phyloP scores from a whole-genome alignment of 305 asterid species.

The Salvia sclarea region DNA sequence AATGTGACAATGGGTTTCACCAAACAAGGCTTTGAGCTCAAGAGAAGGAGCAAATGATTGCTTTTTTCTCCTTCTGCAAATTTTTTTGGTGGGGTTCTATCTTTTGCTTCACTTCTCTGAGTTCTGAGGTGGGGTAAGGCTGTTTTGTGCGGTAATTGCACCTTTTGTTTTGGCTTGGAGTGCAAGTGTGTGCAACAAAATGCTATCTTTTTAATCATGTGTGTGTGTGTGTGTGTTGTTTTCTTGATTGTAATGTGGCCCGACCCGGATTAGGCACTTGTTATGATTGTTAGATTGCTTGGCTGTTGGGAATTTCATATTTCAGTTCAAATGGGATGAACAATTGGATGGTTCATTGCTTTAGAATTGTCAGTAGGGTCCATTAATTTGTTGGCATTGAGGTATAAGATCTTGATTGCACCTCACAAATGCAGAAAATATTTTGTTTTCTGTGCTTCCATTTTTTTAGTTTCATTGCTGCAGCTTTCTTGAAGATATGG shows the following conservation, averaged over 20 bases:
- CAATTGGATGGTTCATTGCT: conserved; percentile 25
- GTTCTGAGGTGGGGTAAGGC: conserved; percentile 67
- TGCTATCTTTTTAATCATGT: conserved; percentile 35
- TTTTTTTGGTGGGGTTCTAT: conserved; percentile 48
- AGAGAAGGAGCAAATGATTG: conserved; percentile 62
- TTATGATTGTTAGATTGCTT: conserved; percentile 34
- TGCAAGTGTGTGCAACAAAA: conserved; percentile 48
- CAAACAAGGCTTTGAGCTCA: conserved; percentile 52
- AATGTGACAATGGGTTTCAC: conserved; percentile 42
- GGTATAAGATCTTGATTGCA: conserved; percentile 44
- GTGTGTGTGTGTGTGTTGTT: conserved; percentile 10
- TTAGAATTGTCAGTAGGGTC: conserved; percentile 39
- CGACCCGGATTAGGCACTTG: conserved; percentile 22
- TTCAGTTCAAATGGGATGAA: conserved; percentile 29
- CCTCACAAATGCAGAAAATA: conserved; percentile 25
- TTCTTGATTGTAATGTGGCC: conserved; percentile 27
- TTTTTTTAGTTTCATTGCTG: conserved; percentile 19
- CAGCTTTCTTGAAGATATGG: conserved; percentile 45
- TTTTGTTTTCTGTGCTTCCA: conserved; percentile 29
- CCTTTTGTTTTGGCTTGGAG: conserved; percentile 44
- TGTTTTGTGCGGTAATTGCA: conserved; percentile 33
- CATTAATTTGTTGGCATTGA: conserved; percentile 41
- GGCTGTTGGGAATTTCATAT: conserved; percentile 25
- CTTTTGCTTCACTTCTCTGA: conserved; percentile 66
- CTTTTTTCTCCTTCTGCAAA: conserved; percentile 33